Base-by-base conservation (phyloP, 2,329 filamentous ascomycete species). In the Xylariaceae sp. region DNA sequence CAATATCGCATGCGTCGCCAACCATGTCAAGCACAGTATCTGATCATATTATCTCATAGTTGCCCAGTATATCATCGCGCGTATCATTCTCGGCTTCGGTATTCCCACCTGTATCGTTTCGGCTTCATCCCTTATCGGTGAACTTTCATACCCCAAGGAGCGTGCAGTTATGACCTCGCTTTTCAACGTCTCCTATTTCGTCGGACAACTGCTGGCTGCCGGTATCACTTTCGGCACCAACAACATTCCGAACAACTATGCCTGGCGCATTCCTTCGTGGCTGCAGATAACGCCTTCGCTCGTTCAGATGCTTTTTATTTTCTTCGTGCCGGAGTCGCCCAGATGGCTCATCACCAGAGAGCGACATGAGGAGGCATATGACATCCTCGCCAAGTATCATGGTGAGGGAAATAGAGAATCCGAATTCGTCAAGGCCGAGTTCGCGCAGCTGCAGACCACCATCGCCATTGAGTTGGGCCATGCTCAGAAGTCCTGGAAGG, bases 91-190 rank as follows among this genome's bases (percentile, higher is more conserved):
- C 34, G 84, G 84, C 50, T 81, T 85, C 55, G 83, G 84, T 50
- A 85, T 86, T 59, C 79, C 80, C 0, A 82, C 80, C 51, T 81
- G 79, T 63, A 86, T 86, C 65, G 80, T 85, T 57, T 80, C 81
- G 5, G 83, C 80, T 4, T 83, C 83, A 1, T 77, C 81, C 5
- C 72, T 86, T 52, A 82, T 86, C 37, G 83, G 82, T 66, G 84
- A 86, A 69, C 73, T 86, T 9, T 79, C 77, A 2, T 80, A 86
- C 68, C 82, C 83, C 5, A 85, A 84, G 71, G 83, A 86, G 68
- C 80, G 83, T 56, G 76, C 82, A 0, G 75, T 83, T 47, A 63
- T 86, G 57, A 86, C 82, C 0, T 84, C 82, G 8, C 75, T 85
- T 3, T 86, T 86, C 75, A 86, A 86, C 66, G 79, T 74, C 70